Percentiles rank a stretch among this genome's conserved stretches.
phyloP scores from a whole-genome alignment of 192 early-diverging fungal genomes.

The Rhizophagus clarus region DNA sequence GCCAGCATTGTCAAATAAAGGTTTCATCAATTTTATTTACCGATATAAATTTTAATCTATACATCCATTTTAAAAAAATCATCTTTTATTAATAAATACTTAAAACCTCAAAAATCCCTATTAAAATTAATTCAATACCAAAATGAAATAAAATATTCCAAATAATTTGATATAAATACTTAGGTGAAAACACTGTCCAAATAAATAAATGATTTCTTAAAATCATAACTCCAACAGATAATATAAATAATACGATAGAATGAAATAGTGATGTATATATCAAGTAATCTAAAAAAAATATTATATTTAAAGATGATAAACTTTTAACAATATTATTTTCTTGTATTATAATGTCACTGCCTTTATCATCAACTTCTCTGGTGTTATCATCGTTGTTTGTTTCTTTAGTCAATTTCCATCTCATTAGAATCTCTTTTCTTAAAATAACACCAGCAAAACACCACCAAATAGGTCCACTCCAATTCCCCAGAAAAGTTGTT shows the following conservation, averaged over 20 bases:
- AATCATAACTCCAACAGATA: conserved; percentile 65
- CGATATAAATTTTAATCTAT: no score
- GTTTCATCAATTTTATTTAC: no score
- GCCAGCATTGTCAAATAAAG: no score
- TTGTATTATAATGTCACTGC: conserved; percentile 17
- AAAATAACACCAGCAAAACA: conserved; percentile 46
- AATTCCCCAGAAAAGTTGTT: conserved; percentile 71
- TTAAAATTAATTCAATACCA: conserved; percentile 38
- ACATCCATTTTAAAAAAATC: no score
- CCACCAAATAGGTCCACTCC: conserved; percentile 76
- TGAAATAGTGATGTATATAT: conserved; percentile 46
- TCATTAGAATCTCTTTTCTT: conserved; percentile 27
- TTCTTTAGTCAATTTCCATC: background rate
- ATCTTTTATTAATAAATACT: background rate
- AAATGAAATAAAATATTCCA: conserved; percentile 60
- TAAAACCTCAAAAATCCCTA: conserved; percentile 22
- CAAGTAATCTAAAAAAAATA: conserved; percentile 30
- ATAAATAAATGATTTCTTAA: conserved; percentile 75
- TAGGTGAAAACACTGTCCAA: conserved; percentile 85
- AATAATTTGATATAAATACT: conserved; percentile 73
- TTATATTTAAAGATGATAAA: background rate
- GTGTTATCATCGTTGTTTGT: conserved; percentile 24
- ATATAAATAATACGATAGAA: conserved; percentile 50
- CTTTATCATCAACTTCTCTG: conserved; percentile 32
- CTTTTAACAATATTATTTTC: background rate